These are phyloP conservation scores for Plasmodium sp. DNA, from an alignment of 169 alveolate species.

Conservation along the genomic window DNA sequence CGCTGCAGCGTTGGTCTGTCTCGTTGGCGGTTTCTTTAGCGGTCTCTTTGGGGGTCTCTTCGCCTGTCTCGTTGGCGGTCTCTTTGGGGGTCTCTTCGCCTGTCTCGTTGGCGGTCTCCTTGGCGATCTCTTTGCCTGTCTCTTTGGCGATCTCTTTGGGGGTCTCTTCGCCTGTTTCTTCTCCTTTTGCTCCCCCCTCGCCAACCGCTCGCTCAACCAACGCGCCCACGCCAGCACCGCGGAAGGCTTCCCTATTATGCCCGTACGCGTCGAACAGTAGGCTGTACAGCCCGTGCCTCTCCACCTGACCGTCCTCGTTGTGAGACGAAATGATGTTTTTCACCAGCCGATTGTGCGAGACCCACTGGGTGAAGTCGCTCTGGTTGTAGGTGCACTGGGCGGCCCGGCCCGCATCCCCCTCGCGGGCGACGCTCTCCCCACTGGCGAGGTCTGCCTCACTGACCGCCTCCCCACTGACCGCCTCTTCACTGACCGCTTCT, in stretches of 20 bases:
- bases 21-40: too few relatives aligned
- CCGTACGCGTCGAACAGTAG: constrained; percentile 44
- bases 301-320: constrained; percentile 15
- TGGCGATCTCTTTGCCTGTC: too few relatives aligned
- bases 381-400: not conserved
- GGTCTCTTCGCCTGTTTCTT: not conserved
- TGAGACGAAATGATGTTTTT: constrained; percentile 44
- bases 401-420: not conserved
- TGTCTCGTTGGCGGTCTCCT: too few relatives aligned
- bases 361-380: constrained; percentile 26
- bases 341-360: constrained; percentile 36
- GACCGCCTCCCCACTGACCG: not conserved
- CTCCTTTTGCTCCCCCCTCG: too few relatives aligned
- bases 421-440: not conserved
- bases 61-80: too few relatives aligned
- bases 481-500: too few relatives aligned
- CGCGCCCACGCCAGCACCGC: not conserved
- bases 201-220: too few relatives aligned
- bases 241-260: not conserved
- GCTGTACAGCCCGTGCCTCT: constrained; percentile 18
- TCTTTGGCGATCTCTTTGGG: not conserved
- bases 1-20: not conserved
- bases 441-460: not conserved
- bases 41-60: too few relatives aligned
- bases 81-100: not conserved